A percentile compares a stretch with the other conserved stretches of the same genome.
phyloP scores from a whole-genome alignment of 805 yeast genomes.

The Helenozyma rhizophorensis region DNA sequence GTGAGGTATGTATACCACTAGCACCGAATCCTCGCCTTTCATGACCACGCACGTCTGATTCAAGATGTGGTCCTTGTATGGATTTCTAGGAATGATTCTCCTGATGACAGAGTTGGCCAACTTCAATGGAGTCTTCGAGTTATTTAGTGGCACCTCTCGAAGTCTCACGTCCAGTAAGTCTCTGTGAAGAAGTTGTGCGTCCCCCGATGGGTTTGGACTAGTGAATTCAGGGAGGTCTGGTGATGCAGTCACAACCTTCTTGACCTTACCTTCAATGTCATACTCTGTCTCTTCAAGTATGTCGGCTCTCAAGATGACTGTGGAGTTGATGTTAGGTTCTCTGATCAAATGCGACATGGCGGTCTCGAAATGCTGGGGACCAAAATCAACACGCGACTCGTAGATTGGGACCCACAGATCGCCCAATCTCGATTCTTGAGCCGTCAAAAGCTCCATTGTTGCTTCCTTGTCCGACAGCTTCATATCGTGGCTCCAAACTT shows the following conservation, averaged over 20 bases:
- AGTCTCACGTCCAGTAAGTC: slow-evolving; percentile 31
- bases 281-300: slow-evolving; percentile 52
- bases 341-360: slow-evolving; percentile 78
- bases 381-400: slow-evolving; percentile 45
- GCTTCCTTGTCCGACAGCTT: slow-evolving; percentile 9
- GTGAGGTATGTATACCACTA: slow-evolving; percentile 79
- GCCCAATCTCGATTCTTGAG: slow-evolving; percentile 45
- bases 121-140: slow-evolving; percentile 18
- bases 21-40: slow-evolving; percentile 36
- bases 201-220: slow-evolving; percentile 6
- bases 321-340: slow-evolving; percentile 88
- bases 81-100: slow-evolving; percentile 87
- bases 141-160: slow-evolving; percentile 24
- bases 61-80: slow-evolving; percentile 74
- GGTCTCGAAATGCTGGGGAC: slow-evolving; percentile 53
- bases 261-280: slow-evolving; percentile 27
- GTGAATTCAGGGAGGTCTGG: slow-evolving; percentile 33
- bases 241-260: slow-evolving; percentile 2
- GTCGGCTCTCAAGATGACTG: slow-evolving; percentile 87
- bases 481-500: neutral
- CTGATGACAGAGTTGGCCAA: slow-evolving; percentile 60
- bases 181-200: slow-evolving; percentile 24
- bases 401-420: slow-evolving; percentile 60
- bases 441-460: slow-evolving; percentile 10
- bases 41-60: slow-evolving; percentile 76